Percentiles rank a stretch among this genome's conserved stretches.
These are phyloP conservation scores for Bocquillonia castaneifolia DNA, from an alignment of 441 rosid genomes.

Conservation along the genomic window DNA sequence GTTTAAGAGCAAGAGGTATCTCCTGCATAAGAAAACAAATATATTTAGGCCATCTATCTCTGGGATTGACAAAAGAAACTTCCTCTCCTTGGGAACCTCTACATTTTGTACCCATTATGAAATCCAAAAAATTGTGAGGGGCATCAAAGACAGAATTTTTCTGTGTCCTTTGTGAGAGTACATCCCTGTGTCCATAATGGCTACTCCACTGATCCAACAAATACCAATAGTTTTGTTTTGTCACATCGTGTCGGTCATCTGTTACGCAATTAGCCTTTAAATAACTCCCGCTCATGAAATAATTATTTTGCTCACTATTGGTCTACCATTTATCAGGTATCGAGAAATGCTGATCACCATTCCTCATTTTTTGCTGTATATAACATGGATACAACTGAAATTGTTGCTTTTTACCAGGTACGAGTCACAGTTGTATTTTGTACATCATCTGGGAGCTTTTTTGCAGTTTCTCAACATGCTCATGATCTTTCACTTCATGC, in stretches of 20 bases:
- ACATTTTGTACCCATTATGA: no score
- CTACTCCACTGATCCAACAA: neutral
- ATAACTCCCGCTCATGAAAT: neutral
- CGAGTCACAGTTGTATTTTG: conserved; percentile 8
- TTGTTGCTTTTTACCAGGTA: conserved; percentile 94
- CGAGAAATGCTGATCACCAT: conserved; percentile 65
- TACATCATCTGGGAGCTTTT: neutral
- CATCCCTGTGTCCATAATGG: neutral
- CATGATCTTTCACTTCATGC: conserved; percentile 24
- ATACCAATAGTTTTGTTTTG: neutral
- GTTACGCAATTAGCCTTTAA: neutral
- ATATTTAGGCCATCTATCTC: neutral
- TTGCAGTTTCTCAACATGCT: conserved; percentile 12
- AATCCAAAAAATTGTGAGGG: neutral
- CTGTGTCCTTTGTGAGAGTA: neutral
- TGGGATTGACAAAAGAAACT: neutral
- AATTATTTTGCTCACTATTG: neutral
- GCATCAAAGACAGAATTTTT: neutral
- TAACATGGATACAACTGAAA: conserved; percentile 94
- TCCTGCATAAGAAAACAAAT: conserved; percentile 4
- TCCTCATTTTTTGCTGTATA: conserved; percentile 88
- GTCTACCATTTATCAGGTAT: conserved; percentile 43
- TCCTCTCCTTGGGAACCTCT: neutral
- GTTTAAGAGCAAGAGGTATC: neutral
- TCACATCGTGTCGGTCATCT: neutral